Conservation (phyloP, 2,329 filamentous ascomycete species). For the Penicillium oxalicum region DNA sequence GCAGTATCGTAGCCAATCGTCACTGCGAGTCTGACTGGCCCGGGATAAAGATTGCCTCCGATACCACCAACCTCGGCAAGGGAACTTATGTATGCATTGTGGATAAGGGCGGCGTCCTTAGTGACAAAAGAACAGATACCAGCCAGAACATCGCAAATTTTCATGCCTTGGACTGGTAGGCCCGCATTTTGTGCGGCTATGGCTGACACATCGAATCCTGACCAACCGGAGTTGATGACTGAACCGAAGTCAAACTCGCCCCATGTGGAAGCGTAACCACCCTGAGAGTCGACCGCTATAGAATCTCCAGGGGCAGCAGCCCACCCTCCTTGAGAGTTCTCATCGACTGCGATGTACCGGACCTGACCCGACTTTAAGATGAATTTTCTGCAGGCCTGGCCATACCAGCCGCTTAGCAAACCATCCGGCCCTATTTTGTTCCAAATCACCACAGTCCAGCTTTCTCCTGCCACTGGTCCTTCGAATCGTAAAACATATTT, state of each 20-base stretch:
- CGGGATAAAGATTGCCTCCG: background rate
- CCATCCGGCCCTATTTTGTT: slow-evolving; percentile 7
- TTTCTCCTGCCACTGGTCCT: no score
- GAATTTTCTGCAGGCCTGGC: background rate
- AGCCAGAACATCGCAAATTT: background rate
- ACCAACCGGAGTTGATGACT: background rate
- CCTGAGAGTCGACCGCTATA: background rate
- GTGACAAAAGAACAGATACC: background rate
- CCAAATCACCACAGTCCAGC: no score
- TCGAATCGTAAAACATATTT: no score
- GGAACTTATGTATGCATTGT: background rate
- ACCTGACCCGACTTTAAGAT: background rate
- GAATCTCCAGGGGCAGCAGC: background rate
- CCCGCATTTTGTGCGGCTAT: background rate
- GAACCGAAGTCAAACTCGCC: background rate
- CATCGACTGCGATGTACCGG: background rate
- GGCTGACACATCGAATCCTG: background rate
- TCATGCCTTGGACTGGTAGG: background rate
- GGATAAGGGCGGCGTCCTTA: background rate
- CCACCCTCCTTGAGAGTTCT: background rate
- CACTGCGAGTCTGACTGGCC: background rate
- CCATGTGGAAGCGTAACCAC: background rate
- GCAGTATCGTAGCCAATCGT: background rate
- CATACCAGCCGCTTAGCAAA: background rate
- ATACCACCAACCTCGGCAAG: background rate